Conservation (phyloP, 2,329 filamentous ascomycete species). For the Ceratocystis alfenasii region DNA sequence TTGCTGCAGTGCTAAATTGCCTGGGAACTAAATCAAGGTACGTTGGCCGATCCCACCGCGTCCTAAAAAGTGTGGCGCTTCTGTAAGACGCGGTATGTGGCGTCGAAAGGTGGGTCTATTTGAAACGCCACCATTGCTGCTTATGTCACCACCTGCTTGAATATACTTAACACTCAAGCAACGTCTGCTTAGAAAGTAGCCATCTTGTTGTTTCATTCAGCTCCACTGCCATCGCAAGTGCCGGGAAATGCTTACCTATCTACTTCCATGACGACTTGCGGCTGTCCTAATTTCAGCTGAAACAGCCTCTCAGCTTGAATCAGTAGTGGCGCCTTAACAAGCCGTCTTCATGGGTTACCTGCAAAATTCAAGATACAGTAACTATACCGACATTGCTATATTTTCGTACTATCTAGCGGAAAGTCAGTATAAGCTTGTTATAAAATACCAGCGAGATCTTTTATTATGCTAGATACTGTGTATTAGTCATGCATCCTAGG, state of each 20-base stretch:
- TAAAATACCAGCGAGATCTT: too few relatives aligned
- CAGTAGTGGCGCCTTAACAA: too few relatives aligned
- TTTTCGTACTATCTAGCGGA: too few relatives aligned
- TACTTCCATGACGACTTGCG: too few relatives aligned
- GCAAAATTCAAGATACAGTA: too few relatives aligned
- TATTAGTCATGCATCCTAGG: not conserved
- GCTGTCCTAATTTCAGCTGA: too few relatives aligned
- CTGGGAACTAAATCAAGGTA: not conserved
- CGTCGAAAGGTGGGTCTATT: not conserved
- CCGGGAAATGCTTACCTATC: too few relatives aligned
- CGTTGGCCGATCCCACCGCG: conserved; percentile 10
- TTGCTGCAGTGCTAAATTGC: conserved; percentile 8
- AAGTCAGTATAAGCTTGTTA: too few relatives aligned
- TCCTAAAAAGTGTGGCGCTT: conserved; percentile 8
- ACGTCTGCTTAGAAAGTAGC: not conserved
- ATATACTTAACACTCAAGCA: not conserved
- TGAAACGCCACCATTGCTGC: not conserved
- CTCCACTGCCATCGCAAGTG: not conserved
- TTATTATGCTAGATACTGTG: not conserved
- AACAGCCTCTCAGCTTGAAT: too few relatives aligned
- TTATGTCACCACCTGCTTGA: not conserved
- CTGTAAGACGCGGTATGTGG: conserved; percentile 8
- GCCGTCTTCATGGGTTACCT: too few relatives aligned
- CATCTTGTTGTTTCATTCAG: not conserved
- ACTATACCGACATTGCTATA: too few relatives aligned